Conservation (phyloP, 2,329 filamentous ascomycete genomes). For the Dryadomyces quercus-mongolicae region DNA sequence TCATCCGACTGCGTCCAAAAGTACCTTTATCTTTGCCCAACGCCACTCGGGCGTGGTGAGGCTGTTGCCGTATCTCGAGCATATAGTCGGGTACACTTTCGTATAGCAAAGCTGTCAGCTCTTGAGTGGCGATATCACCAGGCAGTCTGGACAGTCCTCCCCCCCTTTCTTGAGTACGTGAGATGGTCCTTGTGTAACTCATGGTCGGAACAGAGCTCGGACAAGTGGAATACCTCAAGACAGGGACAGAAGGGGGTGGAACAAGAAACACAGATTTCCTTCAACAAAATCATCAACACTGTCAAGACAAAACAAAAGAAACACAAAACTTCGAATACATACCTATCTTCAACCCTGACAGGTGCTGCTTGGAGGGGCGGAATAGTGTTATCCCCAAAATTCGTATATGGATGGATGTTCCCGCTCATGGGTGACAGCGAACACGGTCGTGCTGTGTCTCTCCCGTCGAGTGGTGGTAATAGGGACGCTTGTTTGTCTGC, state of each 20-base stretch:
- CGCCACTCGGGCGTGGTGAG: conserved; percentile 53
- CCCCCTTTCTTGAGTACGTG: neutral
- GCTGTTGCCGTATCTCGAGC: conserved; percentile 48
- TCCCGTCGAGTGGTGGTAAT: neutral
- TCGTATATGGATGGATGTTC: conserved; percentile 8
- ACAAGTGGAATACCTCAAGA: neutral
- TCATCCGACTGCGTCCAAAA: conserved; percentile 4
- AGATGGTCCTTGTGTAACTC: neutral
- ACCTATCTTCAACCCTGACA: conserved; percentile 9
- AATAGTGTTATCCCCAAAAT: conserved; percentile 9
- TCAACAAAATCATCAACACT: neutral
- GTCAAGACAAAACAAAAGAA: neutral
- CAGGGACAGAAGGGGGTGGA: neutral
- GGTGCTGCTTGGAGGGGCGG: conserved; percentile 3
- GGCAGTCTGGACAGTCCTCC: neutral
- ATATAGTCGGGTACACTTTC: conserved; percentile 16
- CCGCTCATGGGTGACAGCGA: conserved; percentile 10
- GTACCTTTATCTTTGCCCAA: conserved; percentile 65
- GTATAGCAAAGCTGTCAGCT: conserved; percentile 6
- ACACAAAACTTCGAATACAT: conserved; percentile 1
- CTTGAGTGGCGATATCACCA: neutral
- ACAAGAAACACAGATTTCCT: neutral
- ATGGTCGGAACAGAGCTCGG: neutral
- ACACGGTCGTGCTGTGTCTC: neutral
- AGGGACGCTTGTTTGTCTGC: neutral